Base-by-base conservation (phyloP, 345 rosid species). In the Gossypium australe region DNA sequence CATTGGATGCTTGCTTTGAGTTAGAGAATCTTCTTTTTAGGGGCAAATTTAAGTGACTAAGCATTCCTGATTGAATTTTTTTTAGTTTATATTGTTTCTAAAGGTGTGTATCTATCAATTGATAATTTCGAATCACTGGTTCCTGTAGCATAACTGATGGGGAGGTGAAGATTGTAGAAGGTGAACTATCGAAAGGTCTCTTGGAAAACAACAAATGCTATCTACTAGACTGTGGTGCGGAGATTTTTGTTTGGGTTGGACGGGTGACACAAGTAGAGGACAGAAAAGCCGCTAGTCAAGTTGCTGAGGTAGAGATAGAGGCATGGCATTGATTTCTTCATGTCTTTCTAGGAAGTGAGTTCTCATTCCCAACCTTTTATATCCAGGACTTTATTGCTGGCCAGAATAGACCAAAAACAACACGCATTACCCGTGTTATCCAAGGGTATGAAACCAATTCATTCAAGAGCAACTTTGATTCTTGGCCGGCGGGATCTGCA, bases 261-360 rank as follows among this genome's bases (percentile, higher is more conserved):
- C 97, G 98, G 80, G 86, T 86, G 80, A 95, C 99, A 66, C 97
- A 89, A 84, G 89, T 95, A 80, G 98, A 95, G 80, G 99, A 92
- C 84, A 91, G 98, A 84, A 95, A 95, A 88, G 82, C 86, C 73
- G 94, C 93, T 78, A 83, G 83, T 85, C 93, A 87, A 87, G 86
- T 84, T 74, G 94, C 90, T 77, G 98, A 95, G 99, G 99, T 95
- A 77, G 71, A 55, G 61, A 73, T 82, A 67, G 75, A 72, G 45
- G 72, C 63, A 38, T 53, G 53, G 34, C 25, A 69, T 69, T 71
- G 48, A 24, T 64, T 75, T 58, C 64, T 72, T 77, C 48, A 34
- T 66, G 59, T 66, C 44, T 44, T 67, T 41, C 61, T 52, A 67
- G 66, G 38, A 25, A 20, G 56, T 52, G 48, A 62, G 48, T 82